Evolutionary conservation across 2,329 filamentous ascomycete genomes (phyloP).

Genomic region (Fusarium piperis): DNA sequence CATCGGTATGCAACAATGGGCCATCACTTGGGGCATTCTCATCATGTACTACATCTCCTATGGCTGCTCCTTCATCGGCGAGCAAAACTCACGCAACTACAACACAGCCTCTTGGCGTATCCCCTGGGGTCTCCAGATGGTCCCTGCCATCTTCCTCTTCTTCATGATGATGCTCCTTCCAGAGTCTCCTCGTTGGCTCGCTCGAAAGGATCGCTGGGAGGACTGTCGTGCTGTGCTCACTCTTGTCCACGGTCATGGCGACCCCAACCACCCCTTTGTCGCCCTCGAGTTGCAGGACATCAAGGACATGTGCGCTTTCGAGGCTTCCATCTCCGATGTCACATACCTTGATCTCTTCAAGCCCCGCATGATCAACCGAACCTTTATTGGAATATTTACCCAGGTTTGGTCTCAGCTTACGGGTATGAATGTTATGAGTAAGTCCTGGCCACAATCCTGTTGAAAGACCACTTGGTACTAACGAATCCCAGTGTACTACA

Average conservation of each 20-base stretch:
- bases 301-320: constrained; percentile 76
- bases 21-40: constrained; percentile 75
- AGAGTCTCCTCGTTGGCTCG: constrained; percentile 71
- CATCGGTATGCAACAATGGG: constrained; percentile 73
- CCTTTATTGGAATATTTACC: constrained; percentile 60
- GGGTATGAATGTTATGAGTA: constrained; percentile 69
- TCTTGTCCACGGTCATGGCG: constrained; percentile 73
- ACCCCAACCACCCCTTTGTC: constrained; percentile 73
- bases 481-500: constrained; percentile 65
- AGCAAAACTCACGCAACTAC: constrained; percentile 55
- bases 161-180: constrained; percentile 66
- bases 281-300: constrained; percentile 76
- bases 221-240: constrained; percentile 59
- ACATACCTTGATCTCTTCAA: constrained; percentile 77
- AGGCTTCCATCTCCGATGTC: constrained; percentile 74
- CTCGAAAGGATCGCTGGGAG: constrained; percentile 73
- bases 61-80: constrained; percentile 67
- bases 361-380: constrained; percentile 69
- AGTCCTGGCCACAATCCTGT: constrained; percentile 19
- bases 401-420: constrained; percentile 68
- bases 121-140: constrained; percentile 69
- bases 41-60: constrained; percentile 76
- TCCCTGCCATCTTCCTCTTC: constrained; percentile 68
- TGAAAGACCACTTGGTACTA: neutral
- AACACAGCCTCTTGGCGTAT: constrained; percentile 67